Conservation (phyloP, 306 rosid species). For the Fragaria vesca region DNA sequence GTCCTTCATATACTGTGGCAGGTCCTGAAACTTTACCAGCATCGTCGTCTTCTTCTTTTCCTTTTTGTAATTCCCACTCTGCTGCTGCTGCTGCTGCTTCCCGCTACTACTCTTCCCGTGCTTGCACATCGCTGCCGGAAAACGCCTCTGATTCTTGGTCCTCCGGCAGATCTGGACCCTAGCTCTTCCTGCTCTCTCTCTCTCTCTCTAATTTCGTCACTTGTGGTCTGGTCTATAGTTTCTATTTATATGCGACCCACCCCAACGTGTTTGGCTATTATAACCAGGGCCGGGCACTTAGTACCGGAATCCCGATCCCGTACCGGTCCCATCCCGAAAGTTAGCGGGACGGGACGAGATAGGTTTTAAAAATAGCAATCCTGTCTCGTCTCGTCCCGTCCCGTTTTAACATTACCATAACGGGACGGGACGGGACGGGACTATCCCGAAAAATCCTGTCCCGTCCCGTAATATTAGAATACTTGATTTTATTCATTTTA, state of each 20-base stretch:
- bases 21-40: constrained; percentile 63
- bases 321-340: no score
- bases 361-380: no score
- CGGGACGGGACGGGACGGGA: no score
- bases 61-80: not conserved
- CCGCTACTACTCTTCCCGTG: constrained; percentile 1
- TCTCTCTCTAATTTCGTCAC: no score
- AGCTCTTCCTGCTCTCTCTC: not conserved
- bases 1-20: constrained; percentile 78
- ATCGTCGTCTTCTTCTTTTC: constrained; percentile 18
- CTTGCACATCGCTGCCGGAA: constrained; percentile 14
- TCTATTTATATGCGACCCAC: constrained; percentile 7
- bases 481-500: no score
- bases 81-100: not conserved
- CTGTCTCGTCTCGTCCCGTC: no score
- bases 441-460: no score
- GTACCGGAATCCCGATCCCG: no score
- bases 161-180: constrained; percentile 29
- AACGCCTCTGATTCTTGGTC: not conserved
- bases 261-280: not conserved
- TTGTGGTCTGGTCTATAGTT: not conserved
- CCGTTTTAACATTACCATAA: no score
- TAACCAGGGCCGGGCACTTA: no score
- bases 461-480: no score
- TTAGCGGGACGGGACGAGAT: no score